Percentiles rank a stretch among this genome's conserved stretches.
Evolutionary conservation across 768 basidiomycete genomes (phyloP).

Genomic region (Amanita molliuscula): DNA sequence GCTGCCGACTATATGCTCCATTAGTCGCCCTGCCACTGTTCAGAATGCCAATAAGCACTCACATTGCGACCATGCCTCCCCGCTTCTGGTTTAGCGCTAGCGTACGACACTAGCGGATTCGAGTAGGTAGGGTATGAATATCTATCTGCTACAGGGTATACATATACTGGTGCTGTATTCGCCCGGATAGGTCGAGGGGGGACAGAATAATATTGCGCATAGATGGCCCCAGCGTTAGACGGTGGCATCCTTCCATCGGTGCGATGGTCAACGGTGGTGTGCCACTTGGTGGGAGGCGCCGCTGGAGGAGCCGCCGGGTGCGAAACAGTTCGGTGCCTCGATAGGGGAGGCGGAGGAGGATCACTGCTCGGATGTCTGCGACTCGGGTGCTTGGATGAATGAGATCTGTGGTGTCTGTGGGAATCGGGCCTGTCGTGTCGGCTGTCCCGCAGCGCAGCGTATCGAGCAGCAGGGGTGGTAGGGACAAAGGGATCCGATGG

Average conservation of each 20-base stretch:
- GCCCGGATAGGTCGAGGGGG: not conserved
- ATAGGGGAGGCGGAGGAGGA: not conserved
- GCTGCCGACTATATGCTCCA: not conserved
- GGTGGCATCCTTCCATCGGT: not conserved
- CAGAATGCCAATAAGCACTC: not conserved
- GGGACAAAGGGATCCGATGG: slow-evolving; percentile 21
- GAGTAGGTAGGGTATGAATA: not conserved
- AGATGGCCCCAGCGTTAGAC: not conserved
- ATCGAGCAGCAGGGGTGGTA: slow-evolving; percentile 19
- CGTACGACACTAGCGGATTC: not conserved
- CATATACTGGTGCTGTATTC: not conserved
- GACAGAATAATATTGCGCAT: not conserved
- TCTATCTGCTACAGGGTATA: slow-evolving; percentile 1
- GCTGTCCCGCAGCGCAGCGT: slow-evolving; percentile 6
- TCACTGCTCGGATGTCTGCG: not conserved
- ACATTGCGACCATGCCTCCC: not conserved
- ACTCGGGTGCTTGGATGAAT: not conserved
- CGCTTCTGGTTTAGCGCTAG: not conserved
- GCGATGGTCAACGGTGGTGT: not conserved
- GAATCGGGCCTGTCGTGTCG: not conserved
- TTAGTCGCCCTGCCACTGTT: not conserved
- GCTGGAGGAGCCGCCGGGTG: not conserved
- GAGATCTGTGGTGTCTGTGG: not conserved
- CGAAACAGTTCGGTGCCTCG: not conserved
- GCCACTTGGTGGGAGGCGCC: not conserved